Base-by-base conservation (phyloP, 768 basidiomycete species). In the Rossbeevera mucosa region DNA sequence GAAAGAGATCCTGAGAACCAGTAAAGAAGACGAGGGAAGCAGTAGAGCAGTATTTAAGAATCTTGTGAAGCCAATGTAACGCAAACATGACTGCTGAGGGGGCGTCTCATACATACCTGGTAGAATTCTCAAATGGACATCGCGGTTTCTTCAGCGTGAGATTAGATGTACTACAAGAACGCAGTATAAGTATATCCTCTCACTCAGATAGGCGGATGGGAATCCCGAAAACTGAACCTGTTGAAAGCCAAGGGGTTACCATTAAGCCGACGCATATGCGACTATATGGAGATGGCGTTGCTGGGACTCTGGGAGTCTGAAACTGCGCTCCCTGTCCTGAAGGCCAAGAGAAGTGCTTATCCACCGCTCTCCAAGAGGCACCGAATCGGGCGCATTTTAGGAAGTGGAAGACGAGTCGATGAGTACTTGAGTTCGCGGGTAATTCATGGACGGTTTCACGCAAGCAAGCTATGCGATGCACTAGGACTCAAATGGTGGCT, bases 101-200 rank as follows among this genome's bases (percentile, higher is more conserved):
- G 42, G 18, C 41, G 38, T 14, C 33, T 11, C 24, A 26, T 24
- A 41, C 38, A 26, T 41, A 41, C 38, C 31, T 20, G 47, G 36
- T 38, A 20, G 40, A 45, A 22, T 21, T 22, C 40, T 41, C 40
- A 22, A 13, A 41, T 24, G 33, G n/a, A 18, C 38, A 50, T 52
- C 25, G 24, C 41, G 30, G 18, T 51, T 52, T 47, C 50, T 41
- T 43, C 30, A n/a, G 29, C 45, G 43, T 33, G 46, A 47, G 30
- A 24, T 20, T 20, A 21, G 28, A 22, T 31, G 16, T 47, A 47
- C 29, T 41, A 22, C 43, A 40, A 12, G 47, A 31, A 18, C 12
- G 16, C 46, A 36, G 22, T 16, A 25, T 11, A 24, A 36, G 22
- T 16, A 25, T 11, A 24, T 47, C 31, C 33, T 36, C 50, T 47